Conservation (phyloP, 441 rosid species). For the Populus hybrid region DNA sequence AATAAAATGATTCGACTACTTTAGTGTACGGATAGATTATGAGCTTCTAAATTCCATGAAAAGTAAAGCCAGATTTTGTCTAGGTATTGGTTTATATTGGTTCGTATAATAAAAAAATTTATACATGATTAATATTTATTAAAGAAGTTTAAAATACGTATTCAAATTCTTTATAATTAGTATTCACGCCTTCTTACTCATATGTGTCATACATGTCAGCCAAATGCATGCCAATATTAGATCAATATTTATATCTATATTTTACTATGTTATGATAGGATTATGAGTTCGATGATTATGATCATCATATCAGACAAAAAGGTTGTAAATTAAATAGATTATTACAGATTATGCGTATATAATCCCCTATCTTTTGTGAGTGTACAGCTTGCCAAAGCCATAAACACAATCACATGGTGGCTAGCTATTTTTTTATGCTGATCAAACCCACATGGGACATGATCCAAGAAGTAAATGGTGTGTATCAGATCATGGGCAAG, state of each 20-base stretch:
- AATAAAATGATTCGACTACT: background rate
- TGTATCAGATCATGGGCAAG: slow-evolving; percentile 5
- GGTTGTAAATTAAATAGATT: too few species aligned
- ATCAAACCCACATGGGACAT: slow-evolving; percentile 4
- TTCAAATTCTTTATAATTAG: too few species aligned
- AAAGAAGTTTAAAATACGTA: too few species aligned
- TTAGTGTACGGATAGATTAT: slow-evolving; percentile 9
- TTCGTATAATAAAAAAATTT: too few species aligned
- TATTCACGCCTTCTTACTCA: too few species aligned
- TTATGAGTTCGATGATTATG: background rate
- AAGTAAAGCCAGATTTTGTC: slow-evolving; percentile 20
- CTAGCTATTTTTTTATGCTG: background rate
- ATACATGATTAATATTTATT: too few species aligned
- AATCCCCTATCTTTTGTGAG: background rate
- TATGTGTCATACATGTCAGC: background rate
- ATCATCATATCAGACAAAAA: background rate
- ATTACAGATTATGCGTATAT: background rate
- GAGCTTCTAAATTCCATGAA: slow-evolving; percentile 17
- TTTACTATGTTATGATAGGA: background rate
- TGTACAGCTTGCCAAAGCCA: background rate
- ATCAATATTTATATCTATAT: background rate
- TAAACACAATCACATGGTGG: slow-evolving; percentile 18
- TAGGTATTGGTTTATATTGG: background rate
- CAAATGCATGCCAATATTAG: background rate
- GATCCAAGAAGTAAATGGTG: background rate